Conservation (phyloP, 805 yeast species). For the Clavispora carvajalis region DNA sequence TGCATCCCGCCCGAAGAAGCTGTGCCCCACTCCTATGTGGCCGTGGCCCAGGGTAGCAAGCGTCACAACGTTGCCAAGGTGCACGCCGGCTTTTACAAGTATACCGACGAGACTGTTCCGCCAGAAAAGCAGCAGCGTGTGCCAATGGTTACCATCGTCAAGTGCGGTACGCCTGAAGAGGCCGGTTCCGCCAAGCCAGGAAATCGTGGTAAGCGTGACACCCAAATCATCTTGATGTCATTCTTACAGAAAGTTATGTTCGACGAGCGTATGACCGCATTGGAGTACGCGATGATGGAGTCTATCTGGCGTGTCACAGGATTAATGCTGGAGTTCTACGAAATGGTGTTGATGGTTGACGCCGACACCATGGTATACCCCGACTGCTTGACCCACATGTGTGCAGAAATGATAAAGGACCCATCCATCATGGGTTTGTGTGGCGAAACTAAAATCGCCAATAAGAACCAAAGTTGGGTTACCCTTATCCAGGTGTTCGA, state of each 20-base stretch:
- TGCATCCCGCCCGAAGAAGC: constrained; percentile 70
- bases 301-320: constrained; percentile 83
- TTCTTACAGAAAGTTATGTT: constrained; percentile 82
- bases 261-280: constrained; percentile 90
- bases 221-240: constrained; percentile 86
- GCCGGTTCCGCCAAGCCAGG: constrained; percentile 68
- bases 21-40: constrained; percentile 80
- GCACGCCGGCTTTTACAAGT: constrained; percentile 89
- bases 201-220: constrained; percentile 93
- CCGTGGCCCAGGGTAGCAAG: constrained; percentile 90
- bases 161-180: constrained; percentile 85
- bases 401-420: constrained; percentile 82
- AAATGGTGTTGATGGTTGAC: constrained; percentile 84
- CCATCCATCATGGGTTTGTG: constrained; percentile 88
- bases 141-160: constrained; percentile 73
- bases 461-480: constrained; percentile 80
- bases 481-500: constrained; percentile 92
- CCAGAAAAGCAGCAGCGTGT: constrained; percentile 78
- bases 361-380: constrained; percentile 90
- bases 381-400: constrained; percentile 85
- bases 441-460: constrained; percentile 90
- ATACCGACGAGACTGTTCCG: constrained; percentile 71
- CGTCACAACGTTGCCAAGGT: constrained; percentile 98
- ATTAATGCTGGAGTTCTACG: constrained; percentile 76
- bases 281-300: constrained; percentile 72